phyloP scores from a whole-genome alignment of 164 flowering plant genomes.

The Piper longum region DNA sequence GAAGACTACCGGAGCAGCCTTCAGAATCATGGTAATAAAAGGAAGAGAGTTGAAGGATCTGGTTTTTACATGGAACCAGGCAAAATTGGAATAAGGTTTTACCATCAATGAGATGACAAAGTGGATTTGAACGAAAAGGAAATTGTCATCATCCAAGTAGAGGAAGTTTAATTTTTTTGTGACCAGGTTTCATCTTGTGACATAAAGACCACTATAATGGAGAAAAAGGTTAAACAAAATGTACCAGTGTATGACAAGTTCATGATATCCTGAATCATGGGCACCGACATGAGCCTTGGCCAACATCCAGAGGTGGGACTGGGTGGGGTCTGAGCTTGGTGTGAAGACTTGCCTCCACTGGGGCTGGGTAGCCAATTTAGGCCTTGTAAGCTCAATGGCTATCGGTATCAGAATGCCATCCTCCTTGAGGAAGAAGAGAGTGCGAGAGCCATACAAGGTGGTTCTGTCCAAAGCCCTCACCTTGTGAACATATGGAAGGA shows the following conservation, averaged over 20 bases:
- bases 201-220: background rate
- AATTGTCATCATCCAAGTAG: background rate
- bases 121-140: background rate
- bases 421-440: conserved; percentile 40
- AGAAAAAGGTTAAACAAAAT: background rate
- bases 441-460: conserved; percentile 60
- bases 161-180: background rate
- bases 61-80: too few relatives aligned
- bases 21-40: too few relatives aligned
- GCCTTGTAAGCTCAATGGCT: conserved; percentile 63
- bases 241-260: conserved; percentile 72
- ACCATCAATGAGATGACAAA: background rate
- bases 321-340: conserved; percentile 37
- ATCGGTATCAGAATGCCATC: conserved; percentile 36
- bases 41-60: too few relatives aligned
- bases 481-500: conserved; percentile 41
- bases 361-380: conserved; percentile 25
- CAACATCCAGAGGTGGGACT: conserved; percentile 50
- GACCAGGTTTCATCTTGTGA: background rate
- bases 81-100: too few relatives aligned
- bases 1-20: too few relatives aligned
- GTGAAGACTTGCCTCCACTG: conserved; percentile 44
- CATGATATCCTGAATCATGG: conserved; percentile 60
- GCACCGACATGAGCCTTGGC: conserved; percentile 62
- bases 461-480: conserved; percentile 34